These are phyloP conservation scores for Pouteria glomerata DNA, from an alignment of 148 eudicot genomes.

Conservation along the genomic window DNA sequence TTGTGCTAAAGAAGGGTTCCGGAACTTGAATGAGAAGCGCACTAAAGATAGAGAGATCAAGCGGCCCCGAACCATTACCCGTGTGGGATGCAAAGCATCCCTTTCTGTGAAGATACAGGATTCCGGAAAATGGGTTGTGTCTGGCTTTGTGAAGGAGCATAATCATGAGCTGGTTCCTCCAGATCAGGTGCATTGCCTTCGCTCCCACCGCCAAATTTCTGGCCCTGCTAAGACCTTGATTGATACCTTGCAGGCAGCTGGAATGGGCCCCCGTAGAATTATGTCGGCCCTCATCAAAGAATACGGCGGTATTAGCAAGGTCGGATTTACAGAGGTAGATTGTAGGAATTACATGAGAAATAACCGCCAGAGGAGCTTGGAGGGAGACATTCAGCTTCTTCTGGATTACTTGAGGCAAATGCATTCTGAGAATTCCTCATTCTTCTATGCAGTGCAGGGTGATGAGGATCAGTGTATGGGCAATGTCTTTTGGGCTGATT, in stretches of 20 bases:
- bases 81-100: constrained; percentile 55
- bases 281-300: constrained; percentile 62
- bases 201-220: constrained; percentile 55
- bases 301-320: constrained; percentile 58
- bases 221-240: constrained; percentile 62
- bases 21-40: constrained; percentile 53
- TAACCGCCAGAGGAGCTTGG: constrained; percentile 44
- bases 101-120: constrained; percentile 54
- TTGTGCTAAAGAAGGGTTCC: constrained; percentile 60
- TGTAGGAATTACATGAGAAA: constrained; percentile 62
- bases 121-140: constrained; percentile 58
- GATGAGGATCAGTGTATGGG: constrained; percentile 44
- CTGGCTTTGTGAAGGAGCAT: constrained; percentile 45
- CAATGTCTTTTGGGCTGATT: constrained; percentile 58
- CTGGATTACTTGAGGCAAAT: constrained; percentile 51
- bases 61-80: constrained; percentile 47
- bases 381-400: constrained; percentile 56
- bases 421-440: constrained; percentile 42
- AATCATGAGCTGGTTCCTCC: constrained; percentile 56
- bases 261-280: constrained; percentile 59
- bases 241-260: constrained; percentile 65
- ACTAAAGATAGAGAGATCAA: constrained; percentile 50
- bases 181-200: constrained; percentile 54
- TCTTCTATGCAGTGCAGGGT: constrained; percentile 50
- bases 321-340: constrained; percentile 61